Evolutionary conservation across 331 rosid genomes (phyloP).

Genomic region (Saraca asoca): DNA sequence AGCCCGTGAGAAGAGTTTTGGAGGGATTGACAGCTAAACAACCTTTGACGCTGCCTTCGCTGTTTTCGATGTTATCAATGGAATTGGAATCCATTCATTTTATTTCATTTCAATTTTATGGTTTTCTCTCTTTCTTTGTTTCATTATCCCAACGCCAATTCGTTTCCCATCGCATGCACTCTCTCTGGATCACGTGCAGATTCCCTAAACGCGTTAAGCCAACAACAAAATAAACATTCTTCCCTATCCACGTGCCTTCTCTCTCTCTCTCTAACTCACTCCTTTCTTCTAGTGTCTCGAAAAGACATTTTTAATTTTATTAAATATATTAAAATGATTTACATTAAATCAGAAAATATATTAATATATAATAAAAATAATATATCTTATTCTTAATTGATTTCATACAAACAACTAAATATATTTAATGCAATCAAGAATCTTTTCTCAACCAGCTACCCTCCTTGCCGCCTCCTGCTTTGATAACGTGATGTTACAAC

Average conservation of each 20-base stretch:
- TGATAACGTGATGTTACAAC: too few species aligned
- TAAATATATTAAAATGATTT: too few species aligned
- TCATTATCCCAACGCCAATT: neutral
- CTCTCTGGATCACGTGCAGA: conserved; percentile 58
- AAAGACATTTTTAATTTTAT: too few species aligned
- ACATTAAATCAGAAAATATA: too few species aligned
- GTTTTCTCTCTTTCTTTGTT: conserved; percentile 3
- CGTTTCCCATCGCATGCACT: conserved; percentile 1
- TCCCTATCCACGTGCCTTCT: conserved; percentile 33
- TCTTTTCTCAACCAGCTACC: too few species aligned
- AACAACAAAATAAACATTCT: conserved; percentile 15
- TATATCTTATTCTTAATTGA: too few species aligned
- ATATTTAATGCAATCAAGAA: too few species aligned
- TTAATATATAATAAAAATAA: too few species aligned
- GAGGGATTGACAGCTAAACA: conserved; percentile 83
- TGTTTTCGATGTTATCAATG: conserved; percentile 46
- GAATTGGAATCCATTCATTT: conserved; percentile 30
- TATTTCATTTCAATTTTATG: conserved; percentile 1
- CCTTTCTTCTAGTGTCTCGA: too few species aligned
- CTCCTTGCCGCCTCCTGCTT: too few species aligned
- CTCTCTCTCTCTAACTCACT: neutral
- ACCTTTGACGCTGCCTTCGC: conserved; percentile 61
- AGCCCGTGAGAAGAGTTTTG: conserved; percentile 65
- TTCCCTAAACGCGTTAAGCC: conserved; percentile 46
- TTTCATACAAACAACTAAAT: too few species aligned